Percentiles rank a stretch among this genome's conserved stretches.
phyloP scores from a whole-genome alignment of 2,329 filamentous ascomycete genomes.

The Aspergillus niger region DNA sequence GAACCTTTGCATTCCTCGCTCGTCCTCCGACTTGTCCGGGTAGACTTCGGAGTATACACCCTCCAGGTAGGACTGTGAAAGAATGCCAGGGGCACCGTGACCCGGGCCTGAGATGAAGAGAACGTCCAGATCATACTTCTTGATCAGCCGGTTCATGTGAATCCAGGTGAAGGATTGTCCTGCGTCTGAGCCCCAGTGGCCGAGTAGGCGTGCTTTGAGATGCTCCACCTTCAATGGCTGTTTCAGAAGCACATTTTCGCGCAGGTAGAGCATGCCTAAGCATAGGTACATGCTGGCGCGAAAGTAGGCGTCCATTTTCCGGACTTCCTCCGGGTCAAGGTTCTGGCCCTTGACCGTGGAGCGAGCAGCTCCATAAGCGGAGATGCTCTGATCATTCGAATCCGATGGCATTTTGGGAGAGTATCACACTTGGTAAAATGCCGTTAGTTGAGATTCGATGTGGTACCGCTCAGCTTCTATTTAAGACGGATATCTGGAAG shows the following conservation, averaged over 20 bases:
- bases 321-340: constrained; percentile 66
- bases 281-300: constrained; percentile 73
- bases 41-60: constrained; percentile 78
- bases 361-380: constrained; percentile 65
- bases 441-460: not conserved
- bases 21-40: constrained; percentile 69
- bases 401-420: not conserved
- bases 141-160: constrained; percentile 80
- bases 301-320: constrained; percentile 72
- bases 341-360: constrained; percentile 65
- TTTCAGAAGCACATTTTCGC: constrained; percentile 70
- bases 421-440: not conserved
- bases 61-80: constrained; percentile 76
- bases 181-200: constrained; percentile 79
- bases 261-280: constrained; percentile 78
- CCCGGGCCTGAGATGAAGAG: constrained; percentile 76
- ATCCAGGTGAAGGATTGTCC: constrained; percentile 80
- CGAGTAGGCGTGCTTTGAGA: constrained; percentile 72
- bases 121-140: constrained; percentile 73
- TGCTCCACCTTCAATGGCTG: constrained; percentile 70
- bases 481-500: not conserved
- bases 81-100: constrained; percentile 73
- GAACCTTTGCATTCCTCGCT: constrained; percentile 70
- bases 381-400: constrained; percentile 53
- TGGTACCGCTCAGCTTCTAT: not conserved